A percentile compares a stretch with the other conserved stretches of the same genome.
Conservation (phyloP, 805 yeast genomes). For the Grigorovia yakushimaensis region DNA sequence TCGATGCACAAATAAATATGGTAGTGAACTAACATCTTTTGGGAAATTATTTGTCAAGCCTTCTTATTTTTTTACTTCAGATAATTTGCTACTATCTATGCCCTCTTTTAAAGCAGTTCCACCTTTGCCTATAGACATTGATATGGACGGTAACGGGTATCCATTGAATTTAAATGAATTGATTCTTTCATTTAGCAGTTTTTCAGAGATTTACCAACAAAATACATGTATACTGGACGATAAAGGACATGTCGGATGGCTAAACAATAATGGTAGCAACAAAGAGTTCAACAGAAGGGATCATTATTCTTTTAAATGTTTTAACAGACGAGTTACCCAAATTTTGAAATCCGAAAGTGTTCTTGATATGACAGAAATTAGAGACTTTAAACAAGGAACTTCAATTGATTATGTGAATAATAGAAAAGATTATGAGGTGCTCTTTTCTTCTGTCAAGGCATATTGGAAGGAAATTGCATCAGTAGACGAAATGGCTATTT, state of each 20-base stretch:
- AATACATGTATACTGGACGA: constrained; percentile 47
- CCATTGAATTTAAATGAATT: constrained; percentile 21
- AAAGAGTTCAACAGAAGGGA: constrained; percentile 44
- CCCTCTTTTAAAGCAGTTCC: constrained; percentile 50
- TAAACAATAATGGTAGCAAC: constrained; percentile 30
- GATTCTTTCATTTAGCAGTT: constrained; percentile 9
- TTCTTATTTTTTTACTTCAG: constrained; percentile 55
- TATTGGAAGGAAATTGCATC: constrained; percentile 14
- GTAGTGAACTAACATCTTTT: constrained; percentile 24
- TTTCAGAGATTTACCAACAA: constrained; percentile 36
- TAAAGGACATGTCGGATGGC: constrained; percentile 53
- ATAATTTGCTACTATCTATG: constrained; percentile 51
- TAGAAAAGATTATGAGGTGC: neutral
- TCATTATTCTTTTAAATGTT: constrained; percentile 49
- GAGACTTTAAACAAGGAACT: constrained; percentile 30
- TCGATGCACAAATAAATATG: constrained; percentile 43
- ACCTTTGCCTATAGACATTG: constrained; percentile 36
- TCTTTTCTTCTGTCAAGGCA: constrained; percentile 6
- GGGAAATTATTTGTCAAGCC: constrained; percentile 40
- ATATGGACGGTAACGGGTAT: constrained; percentile 19
- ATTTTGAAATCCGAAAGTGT: constrained; percentile 50
- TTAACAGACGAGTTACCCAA: constrained; percentile 49
- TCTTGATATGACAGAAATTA: constrained; percentile 47
- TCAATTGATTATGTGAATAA: constrained; percentile 13
- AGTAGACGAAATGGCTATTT: constrained; percentile 30